Percentiles rank a stretch among this genome's conserved stretches.
phyloP scores from a whole-genome alignment of 2,329 filamentous ascomycete genomes.

The Myriosclerotinia curreyana region DNA sequence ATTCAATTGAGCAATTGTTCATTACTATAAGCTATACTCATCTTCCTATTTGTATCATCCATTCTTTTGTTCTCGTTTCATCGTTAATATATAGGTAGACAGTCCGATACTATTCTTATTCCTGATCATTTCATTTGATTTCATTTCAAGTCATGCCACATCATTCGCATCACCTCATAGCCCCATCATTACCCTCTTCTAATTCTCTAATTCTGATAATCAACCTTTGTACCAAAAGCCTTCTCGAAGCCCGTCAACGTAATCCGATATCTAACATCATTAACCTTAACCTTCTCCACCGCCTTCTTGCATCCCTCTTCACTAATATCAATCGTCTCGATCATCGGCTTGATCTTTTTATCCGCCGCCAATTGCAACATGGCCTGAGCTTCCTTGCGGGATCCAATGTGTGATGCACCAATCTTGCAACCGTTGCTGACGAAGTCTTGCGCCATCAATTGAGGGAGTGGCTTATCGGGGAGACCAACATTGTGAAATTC shows the following conservation, averaged over 20 bases:
- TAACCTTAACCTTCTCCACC: constrained; percentile 65
- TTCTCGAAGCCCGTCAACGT: constrained; percentile 67
- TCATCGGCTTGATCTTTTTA: constrained; percentile 57
- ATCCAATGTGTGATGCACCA: constrained; percentile 42
- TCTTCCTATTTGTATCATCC: no score
- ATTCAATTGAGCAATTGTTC: no score
- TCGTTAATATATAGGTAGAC: no score
- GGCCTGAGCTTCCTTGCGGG: constrained; percentile 54
- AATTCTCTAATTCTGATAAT: constrained; percentile 3
- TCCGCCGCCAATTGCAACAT: constrained; percentile 60
- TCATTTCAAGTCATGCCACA: no score
- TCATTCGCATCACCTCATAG: no score
- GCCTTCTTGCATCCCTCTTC: constrained; percentile 61
- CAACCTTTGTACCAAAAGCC: constrained; percentile 48
- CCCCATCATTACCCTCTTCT: not conserved
- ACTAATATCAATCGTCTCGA: constrained; percentile 41
- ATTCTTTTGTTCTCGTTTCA: no score
- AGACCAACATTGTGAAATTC: constrained; percentile 64
- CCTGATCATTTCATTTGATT: no score
- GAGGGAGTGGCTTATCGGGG: constrained; percentile 57
- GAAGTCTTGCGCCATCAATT: constrained; percentile 53
- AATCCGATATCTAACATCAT: constrained; percentile 70
- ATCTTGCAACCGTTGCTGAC: constrained; percentile 54
- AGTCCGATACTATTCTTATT: no score
- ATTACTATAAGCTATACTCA: no score